Conservation (phyloP, 2,329 filamentous ascomycete species). For the Trichophyton schoenleinii region DNA sequence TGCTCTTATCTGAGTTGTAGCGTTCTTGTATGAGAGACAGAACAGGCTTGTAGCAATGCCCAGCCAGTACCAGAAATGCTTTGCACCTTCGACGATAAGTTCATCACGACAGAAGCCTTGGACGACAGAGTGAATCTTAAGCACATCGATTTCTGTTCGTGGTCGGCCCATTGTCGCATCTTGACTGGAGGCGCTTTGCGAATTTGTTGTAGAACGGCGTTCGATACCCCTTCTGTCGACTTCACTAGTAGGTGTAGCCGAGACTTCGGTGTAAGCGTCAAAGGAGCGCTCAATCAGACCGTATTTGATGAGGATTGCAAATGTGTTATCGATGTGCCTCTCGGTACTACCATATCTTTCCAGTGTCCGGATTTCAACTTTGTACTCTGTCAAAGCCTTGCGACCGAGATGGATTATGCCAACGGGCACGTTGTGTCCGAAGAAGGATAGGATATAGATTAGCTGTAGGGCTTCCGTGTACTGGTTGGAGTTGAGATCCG, state of each 20-base stretch:
- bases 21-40: slow-evolving; percentile 31
- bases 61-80: slow-evolving; percentile 34
- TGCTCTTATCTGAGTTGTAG: slow-evolving; percentile 29
- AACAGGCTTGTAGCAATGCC: slow-evolving; percentile 31
- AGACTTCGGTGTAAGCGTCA: slow-evolving; percentile 20
- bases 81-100: slow-evolving; percentile 24
- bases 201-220: slow-evolving; percentile 15
- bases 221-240: slow-evolving; percentile 12
- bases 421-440: slow-evolving; percentile 52
- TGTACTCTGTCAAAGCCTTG: slow-evolving; percentile 18
- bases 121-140: slow-evolving; percentile 38
- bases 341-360: slow-evolving; percentile 17
- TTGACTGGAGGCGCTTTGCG: slow-evolving; percentile 23
- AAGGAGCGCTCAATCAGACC: slow-evolving; percentile 34
- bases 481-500: slow-evolving; percentile 30
- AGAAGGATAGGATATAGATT: slow-evolving; percentile 53
- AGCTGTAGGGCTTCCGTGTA: slow-evolving; percentile 49
- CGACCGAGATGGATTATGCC: slow-evolving; percentile 50
- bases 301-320: slow-evolving; percentile 34
- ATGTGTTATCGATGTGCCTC: slow-evolving; percentile 34
- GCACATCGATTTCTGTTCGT: slow-evolving; percentile 29
- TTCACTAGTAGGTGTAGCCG: slow-evolving; percentile 8
- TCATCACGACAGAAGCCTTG: slow-evolving; percentile 38
- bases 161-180: slow-evolving; percentile 24
- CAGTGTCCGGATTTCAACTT: slow-evolving; percentile 19